Evolutionary conservation across 345 rosid species (phyloP).

Genomic region (Populus nigra): DNA sequence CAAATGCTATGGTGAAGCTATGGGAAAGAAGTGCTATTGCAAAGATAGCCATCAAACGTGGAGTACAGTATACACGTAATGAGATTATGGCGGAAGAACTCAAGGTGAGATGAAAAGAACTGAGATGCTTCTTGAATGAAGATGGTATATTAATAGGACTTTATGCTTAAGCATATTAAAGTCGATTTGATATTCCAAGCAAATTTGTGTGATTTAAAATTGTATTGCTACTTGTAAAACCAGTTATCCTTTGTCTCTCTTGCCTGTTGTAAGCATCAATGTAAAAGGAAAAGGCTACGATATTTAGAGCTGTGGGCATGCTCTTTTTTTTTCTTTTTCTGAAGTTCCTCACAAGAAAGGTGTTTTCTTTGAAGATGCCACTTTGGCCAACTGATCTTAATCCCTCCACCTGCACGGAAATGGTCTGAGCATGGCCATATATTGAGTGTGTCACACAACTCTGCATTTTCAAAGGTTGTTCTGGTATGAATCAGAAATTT

Average conservation of each 20-base stretch:
- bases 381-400: too few relatives aligned
- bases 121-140: background rate
- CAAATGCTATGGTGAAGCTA: conserved; percentile 75
- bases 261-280: background rate
- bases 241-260: background rate
- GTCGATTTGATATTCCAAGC: background rate
- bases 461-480: background rate
- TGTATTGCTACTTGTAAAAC: background rate
- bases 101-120: conserved; percentile 45
- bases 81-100: conserved; percentile 97
- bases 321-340: background rate
- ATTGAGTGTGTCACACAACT: background rate
- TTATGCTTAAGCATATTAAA: background rate
- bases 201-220: background rate
- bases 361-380: too few relatives aligned
- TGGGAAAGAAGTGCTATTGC: conserved; percentile 84
- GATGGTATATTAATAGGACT: background rate
- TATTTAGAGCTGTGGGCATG: background rate
- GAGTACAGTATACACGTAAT: conserved; percentile 71
- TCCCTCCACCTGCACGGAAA: too few relatives aligned
- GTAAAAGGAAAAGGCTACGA: too few relatives aligned
- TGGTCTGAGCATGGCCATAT: background rate
- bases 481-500: background rate
- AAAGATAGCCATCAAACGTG: conserved; percentile 90
- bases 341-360: background rate